Base-by-base conservation (phyloP, 108 stramenopile genomes). In the Fistulifera pelliculosa region DNA sequence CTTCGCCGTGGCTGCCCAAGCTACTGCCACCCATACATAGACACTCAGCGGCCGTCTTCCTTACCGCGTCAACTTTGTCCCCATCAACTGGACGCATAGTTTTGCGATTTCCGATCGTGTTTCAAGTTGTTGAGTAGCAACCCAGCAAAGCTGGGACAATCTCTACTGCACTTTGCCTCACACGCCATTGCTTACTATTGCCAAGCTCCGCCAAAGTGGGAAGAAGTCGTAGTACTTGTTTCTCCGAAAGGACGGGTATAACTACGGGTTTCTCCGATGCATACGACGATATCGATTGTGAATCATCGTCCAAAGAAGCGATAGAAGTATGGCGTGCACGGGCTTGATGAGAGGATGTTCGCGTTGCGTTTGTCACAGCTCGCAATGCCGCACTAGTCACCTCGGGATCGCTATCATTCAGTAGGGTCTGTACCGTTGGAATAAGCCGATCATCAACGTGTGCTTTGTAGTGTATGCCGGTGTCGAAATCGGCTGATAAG, bases 91-190 rank as follows among this genome's bases (percentile, higher is more conserved):
- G 16, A 90, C 48, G 52, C 84, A 89, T 41, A 94, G 57, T 28
- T 79, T 63, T 6, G 87, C 80, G 58, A 94, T 88, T 52, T 87
- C 86, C 28, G 84, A 68, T 49, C 92, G 69, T 16, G 86, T 86
- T 58, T 87, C 85, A 17, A 83, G 68, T 14, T 71, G 71, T 52
- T 73, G 67, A 2, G 92, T 94, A n/a, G 38, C 85, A 87, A 6
- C 87, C 87, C 13, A 94, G 71, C 35, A 94, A 68, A 21, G 88
- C 88, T 4, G 92, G 92, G 44, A 94, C 88, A 47, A 94, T 89
- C 71, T 94, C 92, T 14, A 94, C 92, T 14, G 92, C 92, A 56
- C 81, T 83, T 58, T 87, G 86, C 23, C 92, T 69, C 0, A 94
- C 88, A 24, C 92, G 73, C 92, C 92, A 94, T 52, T 94, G 78